Percentiles rank a stretch among this genome's conserved stretches.
Conservation (phyloP, 1,284 basidiomycete genomes). For the Uromyces viciae-fabae region DNA sequence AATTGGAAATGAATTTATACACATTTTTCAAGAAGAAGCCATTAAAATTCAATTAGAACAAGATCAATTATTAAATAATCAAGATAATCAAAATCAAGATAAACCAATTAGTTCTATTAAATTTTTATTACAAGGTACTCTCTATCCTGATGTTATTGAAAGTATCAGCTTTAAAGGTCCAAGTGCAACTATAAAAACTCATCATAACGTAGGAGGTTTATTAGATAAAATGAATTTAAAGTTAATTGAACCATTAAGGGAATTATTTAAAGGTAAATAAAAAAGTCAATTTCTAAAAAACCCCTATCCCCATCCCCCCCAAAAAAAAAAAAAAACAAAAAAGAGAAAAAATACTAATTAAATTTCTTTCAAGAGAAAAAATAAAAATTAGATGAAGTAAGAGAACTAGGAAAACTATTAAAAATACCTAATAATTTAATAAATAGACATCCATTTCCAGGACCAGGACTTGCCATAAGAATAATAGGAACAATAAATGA, state of each 20-base stretch:
- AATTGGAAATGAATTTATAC: constrained; percentile 98
- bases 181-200: constrained; percentile 98
- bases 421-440: constrained; percentile 89
- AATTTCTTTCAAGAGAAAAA: constrained; percentile 16
- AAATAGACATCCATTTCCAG: constrained; percentile 98
- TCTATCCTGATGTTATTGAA: constrained; percentile 99
- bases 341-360: constrained; percentile 25
- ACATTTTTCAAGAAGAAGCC: constrained; percentile 92
- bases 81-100: constrained; percentile 65
- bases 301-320: no score
- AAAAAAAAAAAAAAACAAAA: no score
- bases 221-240: constrained; percentile 98
- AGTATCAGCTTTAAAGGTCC: constrained; percentile 99
- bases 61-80: no score
- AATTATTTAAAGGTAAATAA: constrained; percentile 91
- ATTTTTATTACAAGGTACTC: constrained; percentile 95
- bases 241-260: constrained; percentile 93
- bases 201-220: constrained; percentile 97
- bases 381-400: constrained; percentile 77
- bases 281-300: no score
- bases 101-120: constrained; percentile 74
- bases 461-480: constrained; percentile 96
- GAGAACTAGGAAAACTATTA: constrained; percentile 82
- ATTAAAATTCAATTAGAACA: constrained; percentile 79
- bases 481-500: constrained; percentile 91